These are phyloP conservation scores for Termitomyces sp. DNA, from an alignment of 1,284 basidiomycete species.

Conservation along the genomic window DNA sequence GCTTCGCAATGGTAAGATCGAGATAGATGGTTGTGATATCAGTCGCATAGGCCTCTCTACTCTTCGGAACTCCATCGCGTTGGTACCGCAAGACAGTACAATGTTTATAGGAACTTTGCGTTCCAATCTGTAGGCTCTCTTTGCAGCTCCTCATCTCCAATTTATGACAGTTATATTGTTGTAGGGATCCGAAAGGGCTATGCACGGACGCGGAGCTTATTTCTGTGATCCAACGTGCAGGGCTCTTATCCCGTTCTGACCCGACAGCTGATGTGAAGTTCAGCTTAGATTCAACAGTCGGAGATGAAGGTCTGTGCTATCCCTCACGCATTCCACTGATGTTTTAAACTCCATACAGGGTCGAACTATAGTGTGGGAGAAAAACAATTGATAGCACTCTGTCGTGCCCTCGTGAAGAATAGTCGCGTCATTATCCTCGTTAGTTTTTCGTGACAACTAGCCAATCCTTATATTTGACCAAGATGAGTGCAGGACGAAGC, in stretches of 20 bases:
- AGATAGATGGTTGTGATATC: constrained; percentile 70
- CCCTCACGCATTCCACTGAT: constrained; percentile 13
- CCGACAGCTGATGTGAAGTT: constrained; percentile 56
- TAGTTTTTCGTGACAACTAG: constrained; percentile 20
- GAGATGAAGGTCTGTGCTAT: constrained; percentile 49
- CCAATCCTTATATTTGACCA: not conserved
- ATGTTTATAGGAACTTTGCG: constrained; percentile 64
- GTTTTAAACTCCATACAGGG: constrained; percentile 29
- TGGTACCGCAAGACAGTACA: constrained; percentile 69
- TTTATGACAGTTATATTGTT: constrained; percentile 1
- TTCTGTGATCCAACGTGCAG: constrained; percentile 50
- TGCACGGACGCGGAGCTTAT: constrained; percentile 47
- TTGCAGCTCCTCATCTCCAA: not conserved
- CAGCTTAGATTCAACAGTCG: constrained; percentile 57
- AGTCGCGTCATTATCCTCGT: constrained; percentile 68
- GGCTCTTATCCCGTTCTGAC: constrained; percentile 49
- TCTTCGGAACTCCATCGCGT: constrained; percentile 57
- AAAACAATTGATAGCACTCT: constrained; percentile 71
- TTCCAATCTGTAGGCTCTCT: constrained; percentile 53
- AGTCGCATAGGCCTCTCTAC: constrained; percentile 48
- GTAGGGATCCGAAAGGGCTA: constrained; percentile 54
- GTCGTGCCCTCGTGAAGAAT: constrained; percentile 66
- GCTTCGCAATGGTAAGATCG: constrained; percentile 54
- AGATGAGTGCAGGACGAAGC: constrained; percentile 53
- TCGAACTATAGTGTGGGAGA: constrained; percentile 77